Base-by-base conservation (phyloP, 1,139 yeast genomes). In the Yamadazyma spencermartinsiae region DNA sequence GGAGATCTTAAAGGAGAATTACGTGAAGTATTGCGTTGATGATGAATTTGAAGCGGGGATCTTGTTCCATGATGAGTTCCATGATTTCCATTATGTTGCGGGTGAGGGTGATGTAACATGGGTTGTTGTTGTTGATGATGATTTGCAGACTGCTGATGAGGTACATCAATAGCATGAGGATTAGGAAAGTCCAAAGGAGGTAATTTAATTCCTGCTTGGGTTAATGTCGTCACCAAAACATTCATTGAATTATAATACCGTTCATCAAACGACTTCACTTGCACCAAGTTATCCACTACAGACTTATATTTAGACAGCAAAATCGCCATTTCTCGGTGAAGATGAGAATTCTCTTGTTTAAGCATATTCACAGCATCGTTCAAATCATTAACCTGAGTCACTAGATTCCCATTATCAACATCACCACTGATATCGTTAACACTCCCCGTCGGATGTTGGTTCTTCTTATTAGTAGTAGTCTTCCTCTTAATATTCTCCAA, bases 401-500 rank as follows among this genome's bases (percentile, higher is more conserved):
- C n/a, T n/a, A n/a, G n/a, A n/a, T n/a, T n/a, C n/a, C n/a, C n/a
- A n/a, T n/a, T n/a, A n/a, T n/a, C n/a, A n/a, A n/a, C n/a, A n/a
- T 38, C n/a, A 9, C 34, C 19, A 13, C 39, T 34, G 9, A 27
- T 33, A 10, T 36, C 31, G 14, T 28, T 29, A 12, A 29, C 29
- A 14, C 12, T 33, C 11, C 42, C 43, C 18, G 34, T 35, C 6
- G 34, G 29, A 28, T 42, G 40, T 8, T 41, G 29, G 18, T 42
- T 40, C 47, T 61, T 58, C 50, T 79, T 81, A 39, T 74, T 71
- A 11, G 75, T 72, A 1, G 96, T 90, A 0, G 87, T 86, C 56
- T 87, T 88, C 31, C 96, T 64, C 51, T 82, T 84, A 54, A 88
- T 88, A 47, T 85, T 82, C 39, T 86, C 94, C 36, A 89, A 69